Conservation (phyloP, 768 basidiomycete genomes). For the Collybia mongolica region DNA sequence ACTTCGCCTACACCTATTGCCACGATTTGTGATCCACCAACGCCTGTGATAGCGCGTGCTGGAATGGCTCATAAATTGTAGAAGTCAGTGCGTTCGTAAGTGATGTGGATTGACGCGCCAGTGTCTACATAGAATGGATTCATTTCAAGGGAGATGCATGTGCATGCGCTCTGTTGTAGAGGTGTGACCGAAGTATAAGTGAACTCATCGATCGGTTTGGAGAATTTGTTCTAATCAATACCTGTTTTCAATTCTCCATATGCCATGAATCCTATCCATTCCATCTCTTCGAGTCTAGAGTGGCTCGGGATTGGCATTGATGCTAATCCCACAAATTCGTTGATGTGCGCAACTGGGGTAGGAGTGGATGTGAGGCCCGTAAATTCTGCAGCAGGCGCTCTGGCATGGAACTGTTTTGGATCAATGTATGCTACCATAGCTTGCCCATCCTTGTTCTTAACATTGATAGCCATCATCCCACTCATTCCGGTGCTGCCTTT, state of each 20-base stretch:
- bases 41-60: conserved; percentile 20
- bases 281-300: conserved; percentile 2
- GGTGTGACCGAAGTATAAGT: not conserved
- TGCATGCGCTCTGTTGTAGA: not conserved
- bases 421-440: conserved; percentile 1
- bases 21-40: conserved; percentile 22
- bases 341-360: not conserved
- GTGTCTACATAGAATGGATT: conserved; percentile 23
- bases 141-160: not conserved
- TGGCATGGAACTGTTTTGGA: not conserved
- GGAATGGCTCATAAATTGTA: conserved; percentile 16
- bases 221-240: conserved; percentile 9
- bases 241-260: conserved; percentile 3
- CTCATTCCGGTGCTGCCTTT: not conserved
- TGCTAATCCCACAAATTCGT: conserved; percentile 8
- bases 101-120: conserved; percentile 22
- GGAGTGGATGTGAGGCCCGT: too few relatives aligned
- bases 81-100: conserved; percentile 23
- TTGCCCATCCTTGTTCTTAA: conserved; percentile 2
- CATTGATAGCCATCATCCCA: not conserved
- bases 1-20: conserved; percentile 25
- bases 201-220: not conserved
- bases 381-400: too few relatives aligned
- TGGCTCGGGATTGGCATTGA: not conserved
- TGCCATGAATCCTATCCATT: conserved; percentile 4